These are phyloP conservation scores for Aurinia saxatilis DNA, from an alignment of 345 rosid genomes.

Conservation along the genomic window DNA sequence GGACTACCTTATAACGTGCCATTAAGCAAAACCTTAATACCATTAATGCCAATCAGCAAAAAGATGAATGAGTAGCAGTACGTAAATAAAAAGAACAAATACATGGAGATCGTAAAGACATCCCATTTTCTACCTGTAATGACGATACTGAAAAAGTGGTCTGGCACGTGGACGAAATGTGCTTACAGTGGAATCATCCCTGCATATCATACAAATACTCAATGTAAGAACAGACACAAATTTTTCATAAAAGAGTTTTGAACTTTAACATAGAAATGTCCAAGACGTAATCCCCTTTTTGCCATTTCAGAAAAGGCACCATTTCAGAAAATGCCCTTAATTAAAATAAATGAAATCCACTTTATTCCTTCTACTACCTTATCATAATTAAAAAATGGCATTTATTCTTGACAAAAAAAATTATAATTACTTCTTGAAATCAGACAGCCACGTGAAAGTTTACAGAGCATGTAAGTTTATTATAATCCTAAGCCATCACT, in stretches of 20 bases:
- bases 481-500: constrained; percentile 8
- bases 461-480: not conserved
- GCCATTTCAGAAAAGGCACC: constrained; percentile 3
- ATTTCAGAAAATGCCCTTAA: not conserved
- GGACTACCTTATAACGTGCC: constrained; percentile 6
- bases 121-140: constrained; percentile 60
- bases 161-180: constrained; percentile 95
- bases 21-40: not conserved
- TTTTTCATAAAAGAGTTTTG: constrained; percentile 9
- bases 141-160: constrained; percentile 93
- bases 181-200: constrained; percentile 87
- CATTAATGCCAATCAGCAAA: not conserved
- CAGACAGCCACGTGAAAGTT: constrained; percentile 12
- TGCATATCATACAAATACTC: constrained; percentile 33
- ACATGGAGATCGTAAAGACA: not conserved
- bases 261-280: not conserved
- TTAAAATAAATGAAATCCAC: not conserved
- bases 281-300: not conserved
- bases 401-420: not conserved
- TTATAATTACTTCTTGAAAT: constrained; percentile 8
- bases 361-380: not conserved
- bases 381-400: constrained; percentile 2
- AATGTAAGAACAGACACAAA: constrained; percentile 1
- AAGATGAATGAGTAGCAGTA: not conserved
- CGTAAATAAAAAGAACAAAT: not conserved